Evolutionary conservation across 352 stramenopile species (phyloP).

Genomic region (Phytophthora boehmeriae): DNA sequence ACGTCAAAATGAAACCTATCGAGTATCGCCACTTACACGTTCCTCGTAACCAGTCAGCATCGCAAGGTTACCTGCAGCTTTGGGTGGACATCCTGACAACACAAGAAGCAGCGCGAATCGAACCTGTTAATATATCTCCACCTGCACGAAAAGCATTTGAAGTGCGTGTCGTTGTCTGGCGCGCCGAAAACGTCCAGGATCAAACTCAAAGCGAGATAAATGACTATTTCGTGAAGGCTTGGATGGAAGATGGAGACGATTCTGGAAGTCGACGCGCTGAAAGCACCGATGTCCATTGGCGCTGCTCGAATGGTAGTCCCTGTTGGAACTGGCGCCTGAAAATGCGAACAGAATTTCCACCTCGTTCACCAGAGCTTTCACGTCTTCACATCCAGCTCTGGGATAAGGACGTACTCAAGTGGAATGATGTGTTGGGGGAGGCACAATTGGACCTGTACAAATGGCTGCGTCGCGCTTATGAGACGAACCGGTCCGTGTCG

Average conservation of each 20-base stretch:
- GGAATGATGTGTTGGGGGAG: constrained; percentile 91
- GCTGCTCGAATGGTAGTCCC: constrained; percentile 88
- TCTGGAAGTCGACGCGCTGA: constrained; percentile 32
- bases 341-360: constrained; percentile 83
- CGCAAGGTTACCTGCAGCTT: constrained; percentile 74
- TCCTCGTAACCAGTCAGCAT: constrained; percentile 60
- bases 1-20: constrained; percentile 73
- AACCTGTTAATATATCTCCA: constrained; percentile 71
- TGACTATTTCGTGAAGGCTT: constrained; percentile 93
- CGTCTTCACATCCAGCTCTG: constrained; percentile 92
- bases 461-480: constrained; percentile 71
- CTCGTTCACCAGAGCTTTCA: constrained; percentile 77
- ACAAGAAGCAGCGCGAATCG: constrained; percentile 64
- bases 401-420: constrained; percentile 94
- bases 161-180: constrained; percentile 91
- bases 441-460: constrained; percentile 87
- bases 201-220: constrained; percentile 83
- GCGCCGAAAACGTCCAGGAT: constrained; percentile 82
- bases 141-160: constrained; percentile 80
- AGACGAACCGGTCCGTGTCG: constrained; percentile 56
- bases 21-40: constrained; percentile 89
- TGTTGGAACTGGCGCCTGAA: constrained; percentile 94
- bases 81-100: constrained; percentile 92
- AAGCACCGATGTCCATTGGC: constrained; percentile 92
- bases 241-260: constrained; percentile 73